Evolutionary conservation across 495 filamentous ascomycete genomes (phyloP).

Genomic region (Talaromyces proteolyticus): DNA sequence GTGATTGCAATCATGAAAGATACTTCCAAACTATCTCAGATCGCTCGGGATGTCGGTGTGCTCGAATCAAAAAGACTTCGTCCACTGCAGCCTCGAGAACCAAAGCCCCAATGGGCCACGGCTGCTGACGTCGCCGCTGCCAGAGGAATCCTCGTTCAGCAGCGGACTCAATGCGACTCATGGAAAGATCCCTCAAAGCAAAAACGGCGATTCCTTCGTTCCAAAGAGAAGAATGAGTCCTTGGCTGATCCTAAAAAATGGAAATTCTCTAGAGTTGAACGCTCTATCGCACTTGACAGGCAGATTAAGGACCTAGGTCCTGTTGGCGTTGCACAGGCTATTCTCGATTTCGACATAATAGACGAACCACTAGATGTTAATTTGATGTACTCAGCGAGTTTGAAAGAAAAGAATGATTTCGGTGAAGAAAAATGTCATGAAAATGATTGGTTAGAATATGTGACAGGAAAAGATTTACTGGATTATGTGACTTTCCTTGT

Average conservation of each 20-base stretch:
- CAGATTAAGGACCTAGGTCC: not conserved
- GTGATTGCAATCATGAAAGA: not conserved
- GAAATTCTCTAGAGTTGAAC: not conserved
- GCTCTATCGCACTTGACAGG: not conserved
- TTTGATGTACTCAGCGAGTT: not conserved
- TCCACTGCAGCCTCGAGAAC: not conserved
- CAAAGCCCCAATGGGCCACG: not conserved
- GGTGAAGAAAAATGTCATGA: too few relatives aligned
- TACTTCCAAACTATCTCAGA: not conserved
- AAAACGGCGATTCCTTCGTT: not conserved
- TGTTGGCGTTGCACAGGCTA: not conserved
- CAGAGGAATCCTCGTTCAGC: not conserved
- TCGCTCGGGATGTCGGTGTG: not conserved
- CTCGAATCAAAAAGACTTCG: not conserved
- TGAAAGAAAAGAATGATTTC: too few relatives aligned
- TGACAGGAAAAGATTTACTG: not conserved
- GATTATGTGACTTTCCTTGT: not conserved
- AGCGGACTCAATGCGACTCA: not conserved
- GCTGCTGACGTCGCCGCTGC: not conserved
- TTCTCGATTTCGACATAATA: not conserved
- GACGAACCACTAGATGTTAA: not conserved
- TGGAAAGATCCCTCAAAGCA: not conserved
- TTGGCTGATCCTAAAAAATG: not conserved
- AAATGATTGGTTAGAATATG: not conserved
- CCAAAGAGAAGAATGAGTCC: conserved; percentile 1